These are phyloP conservation scores for Camellia oleifera DNA, from an alignment of 179 eudicot genomes.

Conservation along the genomic window DNA sequence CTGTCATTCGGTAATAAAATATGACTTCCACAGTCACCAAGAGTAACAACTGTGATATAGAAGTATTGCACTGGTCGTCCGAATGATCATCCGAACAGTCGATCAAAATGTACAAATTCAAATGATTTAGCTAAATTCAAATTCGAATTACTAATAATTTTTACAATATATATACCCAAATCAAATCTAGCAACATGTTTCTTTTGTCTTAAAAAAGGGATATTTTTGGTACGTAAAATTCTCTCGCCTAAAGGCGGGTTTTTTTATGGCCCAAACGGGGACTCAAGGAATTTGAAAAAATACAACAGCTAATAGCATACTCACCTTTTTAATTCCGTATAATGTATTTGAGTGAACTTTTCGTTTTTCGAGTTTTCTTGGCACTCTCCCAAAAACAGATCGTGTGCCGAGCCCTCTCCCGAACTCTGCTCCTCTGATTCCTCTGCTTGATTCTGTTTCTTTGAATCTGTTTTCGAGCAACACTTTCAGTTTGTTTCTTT, in stretches of 20 bases:
- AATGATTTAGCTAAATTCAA: no score
- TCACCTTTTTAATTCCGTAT: background rate
- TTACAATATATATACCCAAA: no score
- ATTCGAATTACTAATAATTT: no score
- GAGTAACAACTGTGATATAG: no score
- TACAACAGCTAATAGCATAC: background rate
- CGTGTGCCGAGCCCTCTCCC: background rate
- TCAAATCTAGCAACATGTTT: no score
- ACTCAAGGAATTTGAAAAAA: background rate
- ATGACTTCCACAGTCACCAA: no score
- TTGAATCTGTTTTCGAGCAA: background rate
- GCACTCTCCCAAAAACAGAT: background rate
- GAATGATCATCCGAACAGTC: no score
- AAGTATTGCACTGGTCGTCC: no score
- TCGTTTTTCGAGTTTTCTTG: background rate
- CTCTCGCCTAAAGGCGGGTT: background rate
- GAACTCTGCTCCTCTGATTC: constrained; percentile 9
- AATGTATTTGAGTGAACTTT: background rate
- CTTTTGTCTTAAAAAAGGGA: background rate
- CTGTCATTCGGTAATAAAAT: no score
- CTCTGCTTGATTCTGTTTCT: background rate
- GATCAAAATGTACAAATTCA: no score
- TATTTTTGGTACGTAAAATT: background rate
- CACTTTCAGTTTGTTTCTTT: background rate
- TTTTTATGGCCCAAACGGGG: background rate